These are phyloP conservation scores for Amorphotheca resinae DNA, from an alignment of 495 filamentous ascomycete species.

Conservation along the genomic window DNA sequence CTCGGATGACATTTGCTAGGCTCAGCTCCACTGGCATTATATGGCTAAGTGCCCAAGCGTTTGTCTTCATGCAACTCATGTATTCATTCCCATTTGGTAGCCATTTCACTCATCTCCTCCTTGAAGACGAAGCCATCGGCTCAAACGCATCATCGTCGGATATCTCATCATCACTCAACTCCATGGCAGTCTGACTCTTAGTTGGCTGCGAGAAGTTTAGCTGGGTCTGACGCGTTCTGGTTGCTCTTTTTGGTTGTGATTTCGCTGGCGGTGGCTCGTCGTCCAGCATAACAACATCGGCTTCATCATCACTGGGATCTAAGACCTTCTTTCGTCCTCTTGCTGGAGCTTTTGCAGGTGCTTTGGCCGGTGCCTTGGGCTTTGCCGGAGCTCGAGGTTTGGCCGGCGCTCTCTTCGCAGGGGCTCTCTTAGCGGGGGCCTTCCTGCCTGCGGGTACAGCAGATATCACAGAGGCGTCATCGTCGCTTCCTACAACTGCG, in stretches of 20 bases:
- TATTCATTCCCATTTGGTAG: background rate
- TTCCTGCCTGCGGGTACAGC: slow-evolving; percentile 26
- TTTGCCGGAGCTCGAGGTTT: slow-evolving; percentile 35
- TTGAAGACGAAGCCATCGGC: slow-evolving; percentile 8
- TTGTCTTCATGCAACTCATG: background rate
- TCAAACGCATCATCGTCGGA: slow-evolving; percentile 43
- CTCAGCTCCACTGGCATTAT: no score
- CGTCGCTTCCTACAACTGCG: slow-evolving; percentile 25
- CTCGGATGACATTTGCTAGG: no score
- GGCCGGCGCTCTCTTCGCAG: slow-evolving; percentile 34
- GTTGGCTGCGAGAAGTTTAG: slow-evolving; percentile 50
- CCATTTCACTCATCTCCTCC: slow-evolving; percentile 3
- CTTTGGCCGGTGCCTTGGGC: slow-evolving; percentile 43
- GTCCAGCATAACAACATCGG: slow-evolving; percentile 38
- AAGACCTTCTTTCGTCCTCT: slow-evolving; percentile 23
- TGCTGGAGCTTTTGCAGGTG: slow-evolving; percentile 20
- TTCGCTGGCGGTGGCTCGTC: slow-evolving; percentile 26
- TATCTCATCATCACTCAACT: slow-evolving; percentile 67
- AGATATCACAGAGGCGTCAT: slow-evolving; percentile 24
- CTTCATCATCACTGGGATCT: slow-evolving; percentile 28
- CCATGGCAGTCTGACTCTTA: slow-evolving; percentile 28
- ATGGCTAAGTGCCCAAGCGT: no score
- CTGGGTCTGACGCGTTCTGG: slow-evolving; percentile 47
- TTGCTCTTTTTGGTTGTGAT: slow-evolving; percentile 32
- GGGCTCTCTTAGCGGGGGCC: slow-evolving; percentile 32